Evolutionary conservation across 257 asterid species (phyloP).

Genomic region (Anisodus tanguticus): DNA sequence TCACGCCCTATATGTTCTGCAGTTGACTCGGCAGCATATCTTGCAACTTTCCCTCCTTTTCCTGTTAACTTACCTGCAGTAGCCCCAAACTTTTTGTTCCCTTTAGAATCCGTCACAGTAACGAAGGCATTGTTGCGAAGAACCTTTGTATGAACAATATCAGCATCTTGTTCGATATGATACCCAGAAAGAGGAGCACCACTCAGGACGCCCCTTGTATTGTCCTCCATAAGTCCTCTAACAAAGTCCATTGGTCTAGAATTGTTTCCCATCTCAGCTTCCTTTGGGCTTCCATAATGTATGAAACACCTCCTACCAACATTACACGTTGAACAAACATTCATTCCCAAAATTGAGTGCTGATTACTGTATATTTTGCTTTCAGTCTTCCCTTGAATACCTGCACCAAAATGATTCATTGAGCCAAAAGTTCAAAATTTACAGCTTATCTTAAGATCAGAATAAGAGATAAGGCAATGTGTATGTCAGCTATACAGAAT

Average conservation of each 20-base stretch:
- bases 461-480: neutral
- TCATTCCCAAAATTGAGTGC: conserved; percentile 41
- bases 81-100: conserved; percentile 70
- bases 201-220: conserved; percentile 11
- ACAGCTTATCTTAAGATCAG: too few relatives aligned
- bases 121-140: conserved; percentile 82
- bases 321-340: conserved; percentile 38
- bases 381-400: conserved; percentile 30
- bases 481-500: neutral
- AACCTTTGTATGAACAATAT: conserved; percentile 83
- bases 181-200: conserved; percentile 31
- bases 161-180: conserved; percentile 72
- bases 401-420: conserved; percentile 35
- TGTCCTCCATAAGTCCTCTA: conserved; percentile 33
- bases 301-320: conserved; percentile 45
- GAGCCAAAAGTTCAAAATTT: neutral
- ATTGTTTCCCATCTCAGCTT: conserved; percentile 40
- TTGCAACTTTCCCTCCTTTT: conserved; percentile 58
- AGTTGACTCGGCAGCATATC: conserved; percentile 72
- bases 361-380: conserved; percentile 30
- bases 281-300: conserved; percentile 53
- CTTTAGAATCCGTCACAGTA: conserved; percentile 72
- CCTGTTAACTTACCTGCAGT: conserved; percentile 66
- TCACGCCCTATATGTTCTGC: conserved; percentile 86
- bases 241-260: conserved; percentile 41